Percentiles rank a stretch among this genome's conserved stretches.
Conservation (phyloP, 106 monocot species). For the Amphibolis antarctica region DNA sequence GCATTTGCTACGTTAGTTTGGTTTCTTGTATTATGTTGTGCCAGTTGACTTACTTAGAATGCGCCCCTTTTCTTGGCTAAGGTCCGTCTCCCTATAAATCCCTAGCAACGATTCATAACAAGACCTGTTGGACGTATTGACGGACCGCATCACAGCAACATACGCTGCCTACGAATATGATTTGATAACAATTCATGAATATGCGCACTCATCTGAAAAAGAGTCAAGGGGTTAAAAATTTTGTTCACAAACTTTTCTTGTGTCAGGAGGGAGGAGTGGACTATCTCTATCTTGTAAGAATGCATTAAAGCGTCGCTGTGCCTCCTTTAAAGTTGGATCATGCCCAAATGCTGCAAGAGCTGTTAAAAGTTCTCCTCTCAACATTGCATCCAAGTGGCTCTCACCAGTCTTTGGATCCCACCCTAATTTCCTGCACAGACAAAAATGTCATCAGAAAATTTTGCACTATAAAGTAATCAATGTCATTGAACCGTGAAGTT, state of each 20-base stretch:
- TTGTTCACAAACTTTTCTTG: constrained; percentile 40
- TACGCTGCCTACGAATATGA: constrained; percentile 72
- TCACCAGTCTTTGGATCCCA: constrained; percentile 84
- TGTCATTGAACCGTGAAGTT: too few relatives aligned
- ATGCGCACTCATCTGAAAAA: background rate
- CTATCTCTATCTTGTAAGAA: constrained; percentile 64
- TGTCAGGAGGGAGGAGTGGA: constrained; percentile 72
- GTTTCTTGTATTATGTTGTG: background rate
- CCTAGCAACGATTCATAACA: constrained; percentile 72
- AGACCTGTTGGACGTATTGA: constrained; percentile 37
- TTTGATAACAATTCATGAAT: background rate
- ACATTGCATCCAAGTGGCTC: constrained; percentile 78
- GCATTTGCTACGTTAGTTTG: background rate
- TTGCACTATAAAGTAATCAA: background rate
- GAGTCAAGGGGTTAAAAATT: background rate
- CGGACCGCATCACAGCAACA: constrained; percentile 58
- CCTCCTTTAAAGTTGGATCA: constrained; percentile 57
- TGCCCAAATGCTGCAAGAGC: constrained; percentile 75
- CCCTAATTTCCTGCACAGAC: constrained; percentile 52
- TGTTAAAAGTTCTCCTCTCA: constrained; percentile 54
- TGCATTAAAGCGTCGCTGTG: constrained; percentile 40
- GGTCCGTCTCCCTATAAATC: constrained; percentile 60
- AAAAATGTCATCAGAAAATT: constrained; percentile 5
- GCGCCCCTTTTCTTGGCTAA: constrained; percentile 71
- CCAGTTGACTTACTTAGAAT: constrained; percentile 43